Evolutionary conservation across 2,329 filamentous ascomycete genomes (phyloP).

Genomic region (Paecilomyces dactylethromorphus): DNA sequence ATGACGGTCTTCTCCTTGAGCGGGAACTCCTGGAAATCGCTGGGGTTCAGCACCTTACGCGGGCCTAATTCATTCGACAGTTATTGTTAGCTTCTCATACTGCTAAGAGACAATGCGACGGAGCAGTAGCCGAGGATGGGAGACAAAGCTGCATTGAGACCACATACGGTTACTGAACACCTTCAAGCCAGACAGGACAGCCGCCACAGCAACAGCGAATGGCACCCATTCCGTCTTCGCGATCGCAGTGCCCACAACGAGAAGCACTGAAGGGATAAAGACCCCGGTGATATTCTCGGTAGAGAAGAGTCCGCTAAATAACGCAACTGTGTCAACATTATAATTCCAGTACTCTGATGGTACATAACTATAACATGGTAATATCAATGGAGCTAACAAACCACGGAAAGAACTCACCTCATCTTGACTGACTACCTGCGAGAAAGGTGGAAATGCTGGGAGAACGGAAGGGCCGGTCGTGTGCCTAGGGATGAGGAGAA

Average conservation of each 20-base stretch:
- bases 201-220: constrained; percentile 62
- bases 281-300: constrained; percentile 66
- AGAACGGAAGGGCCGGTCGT: background rate
- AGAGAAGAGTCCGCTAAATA: constrained; percentile 17
- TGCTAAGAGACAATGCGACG: background rate
- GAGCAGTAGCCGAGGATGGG: background rate
- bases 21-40: constrained; percentile 83
- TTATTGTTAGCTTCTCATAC: background rate
- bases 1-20: constrained; percentile 92
- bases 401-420: constrained; percentile 4
- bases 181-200: constrained; percentile 64
- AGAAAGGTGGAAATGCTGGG: background rate
- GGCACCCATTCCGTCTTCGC: constrained; percentile 72
- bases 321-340: background rate
- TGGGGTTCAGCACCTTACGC: constrained; percentile 78
- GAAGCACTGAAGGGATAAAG: constrained; percentile 73
- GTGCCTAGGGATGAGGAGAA: background rate
- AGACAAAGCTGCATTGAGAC: background rate
- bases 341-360: background rate
- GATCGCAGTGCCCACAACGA: constrained; percentile 69
- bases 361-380: background rate
- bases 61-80: constrained; percentile 47
- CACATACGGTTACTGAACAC: constrained; percentile 64
- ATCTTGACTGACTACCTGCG: constrained; percentile 6
- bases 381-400: background rate